These are phyloP conservation scores for Chalciporus sphaerocephalus DNA, from an alignment of 768 basidiomycete species.

Conservation along the genomic window DNA sequence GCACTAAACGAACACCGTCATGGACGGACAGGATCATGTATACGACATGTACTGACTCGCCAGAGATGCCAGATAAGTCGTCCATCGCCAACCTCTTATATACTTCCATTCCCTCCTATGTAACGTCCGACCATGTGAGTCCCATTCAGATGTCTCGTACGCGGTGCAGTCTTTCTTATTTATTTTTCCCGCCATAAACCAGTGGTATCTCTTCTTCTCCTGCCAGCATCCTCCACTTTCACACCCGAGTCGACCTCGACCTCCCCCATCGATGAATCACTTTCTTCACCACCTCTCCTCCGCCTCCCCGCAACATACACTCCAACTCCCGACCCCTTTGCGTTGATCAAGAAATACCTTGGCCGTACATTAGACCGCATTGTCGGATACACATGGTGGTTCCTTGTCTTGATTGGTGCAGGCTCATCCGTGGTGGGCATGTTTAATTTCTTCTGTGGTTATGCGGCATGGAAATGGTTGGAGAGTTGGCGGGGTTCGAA, in stretches of 20 bases:
- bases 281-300: constrained; percentile 36
- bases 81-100: constrained; percentile 66
- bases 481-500: constrained; percentile 31
- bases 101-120: constrained; percentile 77
- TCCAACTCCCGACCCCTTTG: constrained; percentile 51
- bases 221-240: constrained; percentile 41
- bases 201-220: constrained; percentile 65
- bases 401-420: constrained; percentile 69
- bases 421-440: constrained; percentile 68
- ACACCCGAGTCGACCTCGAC: constrained; percentile 17
- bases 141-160: background rate
- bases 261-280: constrained; percentile 24
- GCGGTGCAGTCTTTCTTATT: background rate
- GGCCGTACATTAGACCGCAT: constrained; percentile 70
- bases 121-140: constrained; percentile 85
- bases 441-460: constrained; percentile 66
- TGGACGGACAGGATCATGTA: constrained; percentile 95
- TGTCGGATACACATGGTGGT: constrained; percentile 77
- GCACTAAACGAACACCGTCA: constrained; percentile 70
- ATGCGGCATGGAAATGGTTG: constrained; percentile 61
- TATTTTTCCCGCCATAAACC: constrained; percentile 61
- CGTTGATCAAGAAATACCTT: constrained; percentile 52
- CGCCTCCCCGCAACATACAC: constrained; percentile 47
- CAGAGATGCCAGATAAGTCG: constrained; percentile 46
- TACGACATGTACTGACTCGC: constrained; percentile 65